Evolutionary conservation across 2,329 filamentous ascomycete species (phyloP), one percentile per base, ranked within the genome.

Genomic region (Huntiella decipiens): DNA sequence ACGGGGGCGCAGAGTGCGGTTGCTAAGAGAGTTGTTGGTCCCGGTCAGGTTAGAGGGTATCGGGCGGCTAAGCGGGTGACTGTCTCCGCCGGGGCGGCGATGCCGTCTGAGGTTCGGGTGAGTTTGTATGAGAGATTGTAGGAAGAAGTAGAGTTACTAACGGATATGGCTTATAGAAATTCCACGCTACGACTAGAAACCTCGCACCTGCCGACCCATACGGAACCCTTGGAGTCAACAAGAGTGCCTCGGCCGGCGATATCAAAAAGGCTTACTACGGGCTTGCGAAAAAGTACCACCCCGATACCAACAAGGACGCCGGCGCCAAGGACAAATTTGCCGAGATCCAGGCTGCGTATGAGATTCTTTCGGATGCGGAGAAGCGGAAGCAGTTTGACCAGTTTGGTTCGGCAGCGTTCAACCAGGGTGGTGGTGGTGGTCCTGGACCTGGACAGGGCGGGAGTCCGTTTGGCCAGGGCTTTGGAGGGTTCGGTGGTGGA

Each of bases 251-350:
- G 1, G 66, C 85, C 3, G 68, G 76, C 50, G 88, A 96, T 33
- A 96, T 98, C 60, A 98, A 98, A 61, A 96, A 95, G 62, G 87
- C 91, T 3, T 98, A 98, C 67, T 98, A 98, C 60, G 84, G 87
- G 43, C 69, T 96, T 49, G 91, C 91, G 15, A 98, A 98, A 64
- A 98, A 96, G 58, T 98, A 77, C 60, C 91, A 98, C 57, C 91
- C 91, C 6, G 91, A 98, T 60, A 96, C 91, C 33, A 98, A 96
- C 69, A 96, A 96, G 61, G 91, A 96, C 54, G 62, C 83, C 2
- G 72, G 68, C n/a, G 87, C 91, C 33, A 96, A 96, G 60, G 91
- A 96, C 56, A 88, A 82, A 56, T 98, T 98, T 56, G 74, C 79
- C 52, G 88, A 95, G 54, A 84, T 92, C 46, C 91, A 98, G 61